Evolutionary conservation across 768 basidiomycete genomes (phyloP).

Genomic region (Suillus alpinus): DNA sequence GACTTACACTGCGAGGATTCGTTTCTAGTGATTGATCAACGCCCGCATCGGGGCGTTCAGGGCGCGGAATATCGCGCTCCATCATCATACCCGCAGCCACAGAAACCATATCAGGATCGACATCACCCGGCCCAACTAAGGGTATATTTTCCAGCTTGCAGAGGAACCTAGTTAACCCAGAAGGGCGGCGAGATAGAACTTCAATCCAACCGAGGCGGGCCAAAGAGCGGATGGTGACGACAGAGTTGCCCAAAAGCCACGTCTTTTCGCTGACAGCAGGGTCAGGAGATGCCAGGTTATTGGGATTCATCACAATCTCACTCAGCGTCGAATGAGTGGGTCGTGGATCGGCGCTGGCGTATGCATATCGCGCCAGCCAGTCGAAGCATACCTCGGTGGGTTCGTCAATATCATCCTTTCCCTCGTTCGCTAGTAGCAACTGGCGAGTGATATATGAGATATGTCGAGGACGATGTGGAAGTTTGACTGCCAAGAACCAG

Average conservation of each 20-base stretch:
- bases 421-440: conserved; percentile 82
- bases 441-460: conserved; percentile 85
- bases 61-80: conserved; percentile 49
- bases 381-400: conserved; percentile 96
- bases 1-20: not conserved
- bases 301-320: conserved; percentile 72
- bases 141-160: conserved; percentile 89
- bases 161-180: conserved; percentile 82
- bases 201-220: conserved; percentile 84
- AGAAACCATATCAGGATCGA: conserved; percentile 73
- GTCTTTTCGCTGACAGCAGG: conserved; percentile 57
- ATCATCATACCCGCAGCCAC: conserved; percentile 72
- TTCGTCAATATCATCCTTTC: conserved; percentile 71
- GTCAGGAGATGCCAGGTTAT: conserved; percentile 33
- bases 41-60: conserved; percentile 24
- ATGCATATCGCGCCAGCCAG: conserved; percentile 94
- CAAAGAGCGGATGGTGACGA: conserved; percentile 79
- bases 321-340: conserved; percentile 77
- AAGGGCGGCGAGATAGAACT: conserved; percentile 79
- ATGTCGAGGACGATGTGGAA: conserved; percentile 77
- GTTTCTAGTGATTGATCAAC: not conserved
- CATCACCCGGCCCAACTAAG: conserved; percentile 79
- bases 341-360: conserved; percentile 89
- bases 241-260: conserved; percentile 83
- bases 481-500: conserved; percentile 89